phyloP scores from a whole-genome alignment of 192 early-diverging fungal genomes.

The Diversispora epigaea region DNA sequence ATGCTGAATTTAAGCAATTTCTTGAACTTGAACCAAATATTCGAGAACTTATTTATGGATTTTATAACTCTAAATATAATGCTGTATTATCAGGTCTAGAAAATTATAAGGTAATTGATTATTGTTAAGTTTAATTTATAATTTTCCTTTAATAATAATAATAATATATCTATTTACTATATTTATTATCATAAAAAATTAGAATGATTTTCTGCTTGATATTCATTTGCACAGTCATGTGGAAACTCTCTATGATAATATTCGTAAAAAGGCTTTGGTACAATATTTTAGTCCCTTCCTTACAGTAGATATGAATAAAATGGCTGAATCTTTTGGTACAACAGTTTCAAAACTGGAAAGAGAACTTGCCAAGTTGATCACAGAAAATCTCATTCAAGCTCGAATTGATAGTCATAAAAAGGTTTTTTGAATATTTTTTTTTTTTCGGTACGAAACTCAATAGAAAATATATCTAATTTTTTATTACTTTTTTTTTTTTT shows the following conservation, averaged over 20 bases:
- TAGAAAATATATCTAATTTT: neutral
- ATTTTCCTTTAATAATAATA: neutral
- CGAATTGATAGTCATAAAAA: conserved; percentile 87
- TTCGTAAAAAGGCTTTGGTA: conserved; percentile 73
- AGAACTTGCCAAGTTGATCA: conserved; percentile 69
- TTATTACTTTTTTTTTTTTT: neutral
- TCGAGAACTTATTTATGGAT: conserved; percentile 66
- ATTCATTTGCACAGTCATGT: conserved; percentile 72
- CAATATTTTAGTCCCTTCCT: conserved; percentile 83
- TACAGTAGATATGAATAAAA: conserved; percentile 73
- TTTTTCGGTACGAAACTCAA: neutral
- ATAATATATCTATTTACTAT: neutral
- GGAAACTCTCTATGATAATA: conserved; percentile 63
- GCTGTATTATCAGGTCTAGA: conserved; percentile 66
- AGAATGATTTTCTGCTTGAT: conserved; percentile 62
- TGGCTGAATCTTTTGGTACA: conserved; percentile 73
- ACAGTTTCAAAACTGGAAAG: conserved; percentile 60
- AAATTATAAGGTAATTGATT: conserved; percentile 58
- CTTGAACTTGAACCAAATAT: conserved; percentile 83
- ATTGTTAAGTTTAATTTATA: neutral
- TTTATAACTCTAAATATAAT: conserved; percentile 76
- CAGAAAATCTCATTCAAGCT: conserved; percentile 68
- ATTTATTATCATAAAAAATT: conserved; percentile 6
- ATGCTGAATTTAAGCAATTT: conserved; percentile 69
- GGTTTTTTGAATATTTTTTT: conserved; percentile 40